Percentiles rank a stretch among this genome's conserved stretches.
These are phyloP conservation scores for Russula compacta DNA, from an alignment of 768 basidiomycete species.

Conservation along the genomic window DNA sequence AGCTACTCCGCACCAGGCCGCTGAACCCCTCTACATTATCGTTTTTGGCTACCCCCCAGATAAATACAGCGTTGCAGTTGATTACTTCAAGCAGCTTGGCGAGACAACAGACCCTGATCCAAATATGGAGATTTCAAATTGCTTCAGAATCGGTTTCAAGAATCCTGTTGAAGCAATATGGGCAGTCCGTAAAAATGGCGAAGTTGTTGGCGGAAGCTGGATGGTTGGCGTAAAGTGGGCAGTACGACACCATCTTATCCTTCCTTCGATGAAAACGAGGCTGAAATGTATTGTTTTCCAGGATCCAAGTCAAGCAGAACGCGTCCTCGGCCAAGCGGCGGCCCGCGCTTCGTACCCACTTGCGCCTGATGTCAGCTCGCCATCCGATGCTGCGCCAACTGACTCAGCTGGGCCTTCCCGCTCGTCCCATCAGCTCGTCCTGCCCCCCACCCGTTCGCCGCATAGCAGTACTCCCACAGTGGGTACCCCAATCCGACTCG, in stretches of 20 bases:
- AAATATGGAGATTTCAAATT: conserved; percentile 63
- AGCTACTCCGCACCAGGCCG: conserved; percentile 19
- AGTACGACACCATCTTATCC: conserved; percentile 38
- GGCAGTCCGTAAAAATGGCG: conserved; percentile 76
- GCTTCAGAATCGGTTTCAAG: conserved; percentile 70
- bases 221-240: conserved; percentile 88
- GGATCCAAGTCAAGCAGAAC: conserved; percentile 56
- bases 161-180: conserved; percentile 67
- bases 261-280: background rate
- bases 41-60: conserved; percentile 88
- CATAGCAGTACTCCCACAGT: conserved; percentile 34
- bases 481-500: conserved; percentile 64
- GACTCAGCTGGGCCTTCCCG: conserved; percentile 22
- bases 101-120: conserved; percentile 60
- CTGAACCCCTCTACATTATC: conserved; percentile 52
- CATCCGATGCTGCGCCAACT: conserved; percentile 18
- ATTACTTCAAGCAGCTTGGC: conserved; percentile 69
- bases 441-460: conserved; percentile 40
- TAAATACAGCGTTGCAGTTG: conserved; percentile 59
- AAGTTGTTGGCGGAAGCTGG: conserved; percentile 61
- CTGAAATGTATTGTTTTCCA: conserved; percentile 22
- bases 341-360: conserved; percentile 16
- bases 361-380: conserved; percentile 17
- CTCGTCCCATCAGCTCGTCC: conserved; percentile 30
- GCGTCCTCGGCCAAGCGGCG: conserved; percentile 34